These are phyloP conservation scores for Colletotrichum sp. DNA, from an alignment of 2,329 filamentous ascomycete genomes.

Conservation along the genomic window DNA sequence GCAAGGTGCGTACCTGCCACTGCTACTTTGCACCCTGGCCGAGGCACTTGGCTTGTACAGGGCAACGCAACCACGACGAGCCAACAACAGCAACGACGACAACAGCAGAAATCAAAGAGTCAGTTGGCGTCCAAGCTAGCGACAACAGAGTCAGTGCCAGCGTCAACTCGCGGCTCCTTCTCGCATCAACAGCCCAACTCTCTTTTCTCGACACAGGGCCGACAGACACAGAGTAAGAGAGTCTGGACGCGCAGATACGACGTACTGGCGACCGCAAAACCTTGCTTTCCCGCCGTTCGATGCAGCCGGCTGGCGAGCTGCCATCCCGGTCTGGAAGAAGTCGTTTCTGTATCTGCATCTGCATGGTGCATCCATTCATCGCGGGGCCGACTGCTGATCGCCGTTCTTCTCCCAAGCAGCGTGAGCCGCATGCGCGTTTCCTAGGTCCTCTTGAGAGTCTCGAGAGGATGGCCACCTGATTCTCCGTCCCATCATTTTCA, in stretches of 20 bases:
- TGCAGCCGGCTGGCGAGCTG: background rate
- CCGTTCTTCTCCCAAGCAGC: background rate
- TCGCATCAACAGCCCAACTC: conserved; percentile 3
- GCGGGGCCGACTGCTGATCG: background rate
- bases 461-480: background rate
- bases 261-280: background rate
- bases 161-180: conserved; percentile 6
- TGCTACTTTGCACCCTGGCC: background rate
- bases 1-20: background rate
- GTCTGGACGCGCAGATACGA: background rate
- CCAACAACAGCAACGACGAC: background rate
- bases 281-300: background rate
- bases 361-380: background rate
- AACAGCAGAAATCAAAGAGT: background rate
- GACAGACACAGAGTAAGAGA: background rate
- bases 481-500: background rate
- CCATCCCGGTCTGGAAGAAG: background rate
- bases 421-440: background rate
- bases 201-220: background rate
- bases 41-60: background rate
- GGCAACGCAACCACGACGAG: background rate
- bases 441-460: background rate
- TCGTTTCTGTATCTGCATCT: background rate
- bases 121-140: conserved; percentile 2
- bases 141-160: conserved; percentile 5